Conservation (phyloP, 2,329 filamentous ascomycete species). For the Zasmidium cellare region DNA sequence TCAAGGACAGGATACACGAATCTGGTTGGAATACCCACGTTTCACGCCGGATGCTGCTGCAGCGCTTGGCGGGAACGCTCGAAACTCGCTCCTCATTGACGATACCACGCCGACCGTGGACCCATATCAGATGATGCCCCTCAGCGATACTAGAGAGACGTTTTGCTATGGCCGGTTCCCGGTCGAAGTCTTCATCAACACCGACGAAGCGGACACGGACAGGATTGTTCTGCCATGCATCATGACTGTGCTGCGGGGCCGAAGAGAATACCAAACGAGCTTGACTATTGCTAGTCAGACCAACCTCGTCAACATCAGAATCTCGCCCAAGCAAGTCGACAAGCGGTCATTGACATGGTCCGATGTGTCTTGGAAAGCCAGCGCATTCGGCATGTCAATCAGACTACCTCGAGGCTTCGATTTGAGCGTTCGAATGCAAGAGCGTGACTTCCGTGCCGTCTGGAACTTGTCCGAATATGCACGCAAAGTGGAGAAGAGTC, state of each 20-base stretch:
- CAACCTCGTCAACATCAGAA: constrained; percentile 70
- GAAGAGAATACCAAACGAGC: constrained; percentile 67
- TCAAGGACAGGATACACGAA: constrained; percentile 74
- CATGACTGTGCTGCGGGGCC: constrained; percentile 71
- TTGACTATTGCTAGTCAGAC: constrained; percentile 79
- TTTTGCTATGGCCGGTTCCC: constrained; percentile 81
- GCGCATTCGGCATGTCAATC: constrained; percentile 65
- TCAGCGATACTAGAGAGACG: constrained; percentile 70
- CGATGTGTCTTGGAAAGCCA: constrained; percentile 76
- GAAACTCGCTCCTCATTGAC: constrained; percentile 21
- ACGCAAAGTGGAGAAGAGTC: constrained; percentile 69
- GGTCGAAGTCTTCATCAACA: constrained; percentile 72
- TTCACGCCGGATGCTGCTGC: constrained; percentile 71
- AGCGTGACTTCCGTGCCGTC: constrained; percentile 75
- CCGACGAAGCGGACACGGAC: constrained; percentile 68
- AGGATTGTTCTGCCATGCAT: constrained; percentile 71
- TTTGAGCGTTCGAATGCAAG: constrained; percentile 68
- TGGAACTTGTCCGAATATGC: constrained; percentile 87
- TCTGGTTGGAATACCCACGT: constrained; percentile 77
- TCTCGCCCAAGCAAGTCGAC: constrained; percentile 56
- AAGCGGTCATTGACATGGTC: constrained; percentile 72
- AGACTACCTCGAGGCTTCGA: constrained; percentile 74
- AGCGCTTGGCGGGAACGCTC: constrained; percentile 61
- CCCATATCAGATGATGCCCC: constrained; percentile 69
- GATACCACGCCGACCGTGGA: constrained; percentile 22